These are phyloP conservation scores for Penicillium occitanis DNA, from an alignment of 2,329 filamentous ascomycete genomes.

Conservation along the genomic window DNA sequence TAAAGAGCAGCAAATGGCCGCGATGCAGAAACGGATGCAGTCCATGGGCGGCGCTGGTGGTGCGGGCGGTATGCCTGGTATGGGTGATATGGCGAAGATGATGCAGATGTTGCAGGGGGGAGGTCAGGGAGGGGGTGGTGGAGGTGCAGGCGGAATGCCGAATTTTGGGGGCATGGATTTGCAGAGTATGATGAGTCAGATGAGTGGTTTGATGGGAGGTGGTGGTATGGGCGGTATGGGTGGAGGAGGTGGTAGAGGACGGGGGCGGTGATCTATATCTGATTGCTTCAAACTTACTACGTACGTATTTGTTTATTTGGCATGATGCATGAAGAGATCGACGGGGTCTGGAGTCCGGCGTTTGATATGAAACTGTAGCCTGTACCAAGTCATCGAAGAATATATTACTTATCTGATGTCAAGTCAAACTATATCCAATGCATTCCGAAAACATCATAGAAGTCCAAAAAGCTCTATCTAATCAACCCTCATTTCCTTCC, in stretches of 20 bases:
- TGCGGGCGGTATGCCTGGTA: conserved; percentile 59
- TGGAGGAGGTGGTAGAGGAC: conserved; percentile 26
- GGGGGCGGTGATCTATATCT: conserved; percentile 26
- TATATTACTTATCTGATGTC: conserved; percentile 1
- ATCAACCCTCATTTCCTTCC: conserved; percentile 26
- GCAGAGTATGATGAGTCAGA: conserved; percentile 74
- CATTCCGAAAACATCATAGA: background rate
- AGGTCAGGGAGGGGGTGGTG: conserved; percentile 64
- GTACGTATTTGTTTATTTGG: background rate
- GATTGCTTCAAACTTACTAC: background rate
- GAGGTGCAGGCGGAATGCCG: conserved; percentile 64
- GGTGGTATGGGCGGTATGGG: conserved; percentile 15
- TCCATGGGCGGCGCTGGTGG: conserved; percentile 79
- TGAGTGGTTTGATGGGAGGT: conserved; percentile 61
- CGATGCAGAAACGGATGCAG: conserved; percentile 94
- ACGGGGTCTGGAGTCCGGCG: conserved; percentile 12
- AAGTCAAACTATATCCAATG: background rate
- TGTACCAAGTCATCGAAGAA: conserved; percentile 4
- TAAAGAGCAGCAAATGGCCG: conserved; percentile 88
- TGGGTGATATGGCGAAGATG: conserved; percentile 90
- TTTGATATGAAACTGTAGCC: background rate
- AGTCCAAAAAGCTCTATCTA: conserved; percentile 5
- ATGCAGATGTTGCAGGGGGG: conserved; percentile 90
- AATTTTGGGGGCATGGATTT: conserved; percentile 58
- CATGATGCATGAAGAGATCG: conserved; percentile 14